Conservation (phyloP, 768 basidiomycete species). For the Mycena metata region DNA sequence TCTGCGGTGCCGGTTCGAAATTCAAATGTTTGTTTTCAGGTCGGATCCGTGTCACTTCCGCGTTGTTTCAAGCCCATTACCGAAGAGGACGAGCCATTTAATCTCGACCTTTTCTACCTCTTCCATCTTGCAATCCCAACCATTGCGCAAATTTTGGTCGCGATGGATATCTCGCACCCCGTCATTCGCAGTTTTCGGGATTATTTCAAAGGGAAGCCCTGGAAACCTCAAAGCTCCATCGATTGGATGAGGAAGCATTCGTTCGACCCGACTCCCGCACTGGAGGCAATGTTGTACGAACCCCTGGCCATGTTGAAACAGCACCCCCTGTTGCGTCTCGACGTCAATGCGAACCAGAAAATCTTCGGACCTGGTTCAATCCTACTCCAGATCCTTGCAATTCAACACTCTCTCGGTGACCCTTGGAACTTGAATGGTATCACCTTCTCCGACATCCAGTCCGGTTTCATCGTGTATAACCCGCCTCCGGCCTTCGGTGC, state of each 20-base stretch:
- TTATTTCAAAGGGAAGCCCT: not conserved
- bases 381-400: too few species aligned
- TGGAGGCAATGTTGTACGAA: not conserved
- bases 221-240: not conserved
- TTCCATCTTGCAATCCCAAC: not conserved
- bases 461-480: too few species aligned
- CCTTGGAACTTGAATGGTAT: too few species aligned
- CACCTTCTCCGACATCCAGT: too few species aligned
- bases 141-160: not conserved
- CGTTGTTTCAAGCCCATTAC: too few species aligned
- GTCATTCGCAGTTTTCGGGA: not conserved
- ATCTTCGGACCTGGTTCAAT: not conserved
- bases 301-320: not conserved
- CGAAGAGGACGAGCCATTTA: too few species aligned
- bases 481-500: too few species aligned
- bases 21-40: too few species aligned
- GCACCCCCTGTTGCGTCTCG: not conserved
- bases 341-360: not conserved
- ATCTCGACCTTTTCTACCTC: too few species aligned
- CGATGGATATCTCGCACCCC: not conserved
- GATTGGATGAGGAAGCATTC: not conserved
- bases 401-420: too few species aligned
- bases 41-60: too few species aligned
- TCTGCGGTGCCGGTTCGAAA: too few species aligned
- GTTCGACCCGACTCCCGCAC: not conserved